These are phyloP conservation scores for Davidsoniella australis DNA, from an alignment of 2,329 filamentous ascomycete species.

Conservation along the genomic window DNA sequence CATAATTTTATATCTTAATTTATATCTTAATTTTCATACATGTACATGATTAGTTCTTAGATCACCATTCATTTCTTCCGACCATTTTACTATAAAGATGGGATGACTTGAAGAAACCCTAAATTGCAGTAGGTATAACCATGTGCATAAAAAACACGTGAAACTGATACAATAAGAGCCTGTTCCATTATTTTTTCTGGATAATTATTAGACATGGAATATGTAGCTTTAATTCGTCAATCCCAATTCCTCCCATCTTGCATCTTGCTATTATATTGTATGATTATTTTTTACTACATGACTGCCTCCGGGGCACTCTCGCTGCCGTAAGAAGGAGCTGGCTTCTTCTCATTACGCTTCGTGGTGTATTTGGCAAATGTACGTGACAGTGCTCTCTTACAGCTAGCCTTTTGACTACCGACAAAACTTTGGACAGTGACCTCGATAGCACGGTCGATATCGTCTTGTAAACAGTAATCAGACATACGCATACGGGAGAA, in stretches of 20 bases:
- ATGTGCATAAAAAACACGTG: too few species aligned
- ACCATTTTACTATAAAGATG: too few species aligned
- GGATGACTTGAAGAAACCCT: too few species aligned
- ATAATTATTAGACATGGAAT: too few species aligned
- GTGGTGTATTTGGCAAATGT: slow-evolving; percentile 89
- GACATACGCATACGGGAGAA: slow-evolving; percentile 98
- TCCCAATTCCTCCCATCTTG: too few species aligned
- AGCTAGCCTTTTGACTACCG: slow-evolving; percentile 88
- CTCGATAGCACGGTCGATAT: slow-evolving; percentile 93
- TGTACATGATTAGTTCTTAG: too few species aligned
- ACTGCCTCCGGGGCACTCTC: slow-evolving; percentile 3
- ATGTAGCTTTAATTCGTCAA: too few species aligned
- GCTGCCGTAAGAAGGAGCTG: neutral
- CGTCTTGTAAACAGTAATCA: slow-evolving; percentile 75
- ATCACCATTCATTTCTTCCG: too few species aligned
- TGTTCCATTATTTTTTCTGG: too few species aligned
- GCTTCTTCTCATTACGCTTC: slow-evolving; percentile 25
- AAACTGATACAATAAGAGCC: too few species aligned
- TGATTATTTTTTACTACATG: neutral
- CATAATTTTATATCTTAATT: neutral
- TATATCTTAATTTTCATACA: neutral
- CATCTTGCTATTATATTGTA: too few species aligned
- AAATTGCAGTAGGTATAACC: too few species aligned
- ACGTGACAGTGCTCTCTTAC: slow-evolving; percentile 85
- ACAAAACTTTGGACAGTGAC: slow-evolving; percentile 95